Base-by-base conservation (phyloP, 192 early-diverging fungal genomes). In the Backusella macrospora region DNA sequence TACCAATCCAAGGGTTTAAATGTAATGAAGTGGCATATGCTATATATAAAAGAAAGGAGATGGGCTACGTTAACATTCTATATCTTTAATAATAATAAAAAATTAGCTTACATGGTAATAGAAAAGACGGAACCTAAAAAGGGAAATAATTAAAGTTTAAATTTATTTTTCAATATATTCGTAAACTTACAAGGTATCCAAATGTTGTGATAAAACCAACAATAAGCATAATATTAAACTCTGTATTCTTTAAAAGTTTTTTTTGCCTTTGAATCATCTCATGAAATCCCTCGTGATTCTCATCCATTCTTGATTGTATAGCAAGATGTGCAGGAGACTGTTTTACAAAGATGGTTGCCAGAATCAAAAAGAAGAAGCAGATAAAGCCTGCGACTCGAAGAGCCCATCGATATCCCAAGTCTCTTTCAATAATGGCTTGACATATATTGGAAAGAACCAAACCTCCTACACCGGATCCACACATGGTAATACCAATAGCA, bases 381-480 rank as follows among this genome's bases (percentile, higher is more conserved):
- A 90, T 84, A 23, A 92, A 83, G 6, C 84, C 84, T 12, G 75
- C 74, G 18, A 83, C 83, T 10, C 93, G 88, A 40, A 96, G 84
- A 13, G 91, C 83, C 90, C 92, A 93, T 18, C 72, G 64, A 7
- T 80, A 73, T 5, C 91, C 95, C 40, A 92, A 14, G 1, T 34
- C 47, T 34, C 86, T 82, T 37, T 86, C 81, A 7, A 96, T 84
- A 49, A 94, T 82, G 12, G 76, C 76, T 64, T 90, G 89, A 0
- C 84, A 86, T 10, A 90, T 81, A 18, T 86, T 86, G 0, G 87
- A 80, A 71, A 92, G 79, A 23, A 86, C 82, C 7, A 94, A 77
- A 1, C 92, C 93, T 48, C 93, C 93, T 48, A 92, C 72, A 15
- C 93, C 93, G 7, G 86, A 83, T 6, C 93, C 93, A 45, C 90